A percentile compares a stretch with the other conserved stretches of the same genome.
These are phyloP conservation scores for Trichothecium sympodiale DNA, from an alignment of 2,329 filamentous ascomycete genomes.

Conservation along the genomic window DNA sequence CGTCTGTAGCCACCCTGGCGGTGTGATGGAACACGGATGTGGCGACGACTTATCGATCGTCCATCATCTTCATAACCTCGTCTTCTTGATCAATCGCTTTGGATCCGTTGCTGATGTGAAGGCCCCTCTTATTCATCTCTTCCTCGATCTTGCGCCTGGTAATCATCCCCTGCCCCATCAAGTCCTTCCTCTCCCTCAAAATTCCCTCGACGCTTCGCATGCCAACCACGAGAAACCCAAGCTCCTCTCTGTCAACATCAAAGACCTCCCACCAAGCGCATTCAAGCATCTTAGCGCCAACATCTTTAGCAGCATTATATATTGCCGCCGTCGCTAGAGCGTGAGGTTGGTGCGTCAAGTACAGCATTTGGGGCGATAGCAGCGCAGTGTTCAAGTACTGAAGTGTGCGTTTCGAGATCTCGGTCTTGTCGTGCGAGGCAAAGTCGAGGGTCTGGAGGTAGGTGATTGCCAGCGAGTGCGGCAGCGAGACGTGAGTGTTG, in stretches of 20 bases:
- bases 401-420: slow-evolving; percentile 54
- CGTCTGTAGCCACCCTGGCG: no score
- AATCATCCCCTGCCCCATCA: slow-evolving; percentile 43
- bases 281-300: slow-evolving; percentile 66
- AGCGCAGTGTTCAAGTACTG: slow-evolving; percentile 79
- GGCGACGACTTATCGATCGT: slow-evolving; percentile 13
- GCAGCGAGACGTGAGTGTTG: slow-evolving; percentile 73
- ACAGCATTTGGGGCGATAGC: slow-evolving; percentile 78
- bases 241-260: slow-evolving; percentile 85
- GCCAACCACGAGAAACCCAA: slow-evolving; percentile 84
- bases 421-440: slow-evolving; percentile 30
- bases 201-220: slow-evolving; percentile 71
- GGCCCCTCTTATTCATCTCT: slow-evolving; percentile 45
- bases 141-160: slow-evolving; percentile 44
- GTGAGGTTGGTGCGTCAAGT: slow-evolving; percentile 83
- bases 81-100: slow-evolving; percentile 27
- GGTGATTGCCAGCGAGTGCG: slow-evolving; percentile 77
- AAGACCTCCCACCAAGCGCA: slow-evolving; percentile 97
- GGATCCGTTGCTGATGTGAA: slow-evolving; percentile 20
- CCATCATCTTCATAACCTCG: slow-evolving; percentile 29
- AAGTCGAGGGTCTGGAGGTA: slow-evolving; percentile 86
- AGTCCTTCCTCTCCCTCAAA: slow-evolving; percentile 46
- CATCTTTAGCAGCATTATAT: slow-evolving; percentile 76
- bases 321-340: slow-evolving; percentile 78
- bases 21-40: background rate